Evolutionary conservation across 805 yeast genomes (phyloP), one percentile per base, ranked within the genome.

Genomic region (Kregervanrija fluxuum): DNA sequence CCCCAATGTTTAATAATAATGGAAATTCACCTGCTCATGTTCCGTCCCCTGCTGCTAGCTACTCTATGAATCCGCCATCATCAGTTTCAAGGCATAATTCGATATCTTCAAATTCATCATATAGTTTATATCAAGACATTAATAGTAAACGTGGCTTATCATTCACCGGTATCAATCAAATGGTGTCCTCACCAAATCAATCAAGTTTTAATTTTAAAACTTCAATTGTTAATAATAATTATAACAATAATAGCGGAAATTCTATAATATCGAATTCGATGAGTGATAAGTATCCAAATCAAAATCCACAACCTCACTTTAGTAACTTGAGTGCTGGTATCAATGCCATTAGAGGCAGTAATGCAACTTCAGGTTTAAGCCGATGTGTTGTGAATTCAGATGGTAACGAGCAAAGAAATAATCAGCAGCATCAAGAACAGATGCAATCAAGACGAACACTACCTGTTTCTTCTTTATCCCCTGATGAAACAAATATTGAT

Each of bases 81-180:
- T 48, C 56, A 8, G 13, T 42, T 3, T 57, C 64, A 12, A 48
- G 63, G 30, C 58, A 57, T 30, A 52, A 54, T 11, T 60, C 65
- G 3, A 43, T 54, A 1, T 48, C 61, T 3, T 51, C 55, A 2
- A 35, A 48, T 6, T 47, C 58, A 3, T 59, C 62, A 6, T 49
- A 48, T 38, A 55, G 47, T 33, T 43, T 56, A 5, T 59, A 59
- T 34, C 62, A 57, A 11, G 62, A 59, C 33, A 42, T 60, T 1
- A 58, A 54, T 40, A 48, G 47, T 11, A 59, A 59, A 35, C 47
- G 64, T 43, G 64, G 64, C 2, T 39, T 53, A 33, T 48, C 57
- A 4, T 46, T 39, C 17, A 39, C 48, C 12, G 33, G 41, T 17
- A n/a, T 16, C 13, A 33, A 33, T n/a, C 30, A 33, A n/a, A 3